Evolutionary conservation across 1,284 basidiomycete species (phyloP).

Genomic region (Schizophyllum commune): DNA sequence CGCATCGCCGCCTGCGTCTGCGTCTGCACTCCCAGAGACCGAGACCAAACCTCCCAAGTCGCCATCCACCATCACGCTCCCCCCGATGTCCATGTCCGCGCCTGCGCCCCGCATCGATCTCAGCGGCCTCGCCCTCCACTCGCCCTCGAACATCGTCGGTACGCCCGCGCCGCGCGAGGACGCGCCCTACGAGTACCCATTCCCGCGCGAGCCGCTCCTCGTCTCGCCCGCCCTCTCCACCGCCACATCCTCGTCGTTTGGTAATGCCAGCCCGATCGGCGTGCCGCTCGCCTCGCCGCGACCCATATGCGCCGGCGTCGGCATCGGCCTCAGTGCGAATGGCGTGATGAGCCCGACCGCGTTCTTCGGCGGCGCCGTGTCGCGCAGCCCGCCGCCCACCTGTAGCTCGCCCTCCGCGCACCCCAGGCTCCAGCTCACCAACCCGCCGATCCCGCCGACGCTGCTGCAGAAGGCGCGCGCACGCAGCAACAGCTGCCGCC

Average conservation of each 20-base stretch:
- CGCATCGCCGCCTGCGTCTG: not conserved
- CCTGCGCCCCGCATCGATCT: not conserved
- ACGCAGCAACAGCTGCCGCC: not conserved
- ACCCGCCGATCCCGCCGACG: not conserved
- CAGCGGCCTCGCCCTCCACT: not conserved
- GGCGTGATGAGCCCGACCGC: not conserved
- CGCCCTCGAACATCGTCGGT: not conserved
- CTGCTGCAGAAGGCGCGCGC: not conserved
- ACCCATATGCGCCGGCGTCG: not conserved
- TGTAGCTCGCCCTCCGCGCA: not conserved
- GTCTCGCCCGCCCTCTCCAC: not conserved
- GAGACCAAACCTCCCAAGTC: not conserved
- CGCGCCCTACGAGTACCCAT: not conserved
- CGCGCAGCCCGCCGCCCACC: not conserved
- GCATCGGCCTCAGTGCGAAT: not conserved
- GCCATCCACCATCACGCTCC: not conserved
- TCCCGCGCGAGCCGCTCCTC: not conserved
- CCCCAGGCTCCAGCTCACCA: not conserved
- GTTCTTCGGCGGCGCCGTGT: not conserved
- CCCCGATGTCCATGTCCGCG: not conserved
- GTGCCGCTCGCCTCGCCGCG: not conserved
- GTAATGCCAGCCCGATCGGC: not conserved
- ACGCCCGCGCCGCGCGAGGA: not conserved
- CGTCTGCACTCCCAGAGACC: too few relatives aligned
- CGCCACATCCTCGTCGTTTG: not conserved